Evolutionary conservation across 306 rosid genomes (phyloP).

Genomic region (Alnus glutinosa): DNA sequence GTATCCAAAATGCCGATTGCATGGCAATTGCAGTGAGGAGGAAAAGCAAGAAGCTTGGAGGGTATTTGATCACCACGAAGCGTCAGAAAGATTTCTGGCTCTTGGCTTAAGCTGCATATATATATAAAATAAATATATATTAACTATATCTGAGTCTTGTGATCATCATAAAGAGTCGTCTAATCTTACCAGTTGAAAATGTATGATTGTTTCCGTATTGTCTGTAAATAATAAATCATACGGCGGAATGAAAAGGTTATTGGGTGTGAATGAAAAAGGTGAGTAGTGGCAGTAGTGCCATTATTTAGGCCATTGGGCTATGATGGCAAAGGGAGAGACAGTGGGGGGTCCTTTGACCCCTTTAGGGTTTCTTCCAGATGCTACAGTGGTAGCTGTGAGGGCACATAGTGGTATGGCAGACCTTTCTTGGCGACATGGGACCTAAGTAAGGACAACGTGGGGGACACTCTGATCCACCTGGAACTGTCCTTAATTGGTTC

Average conservation of each 20-base stretch:
- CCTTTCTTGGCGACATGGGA: not conserved
- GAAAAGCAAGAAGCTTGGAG: constrained; percentile 79
- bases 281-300: constrained; percentile 31
- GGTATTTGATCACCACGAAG: constrained; percentile 91
- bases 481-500: not conserved
- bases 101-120: constrained; percentile 47
- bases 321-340: constrained; percentile 19
- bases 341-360: not conserved
- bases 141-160: not conserved
- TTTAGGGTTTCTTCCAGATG: constrained; percentile 9
- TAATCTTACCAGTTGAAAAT: not conserved
- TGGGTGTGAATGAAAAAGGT: constrained; percentile 26
- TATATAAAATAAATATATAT: too few relatives aligned
- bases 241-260: constrained; percentile 26
- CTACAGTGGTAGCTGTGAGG: not conserved
- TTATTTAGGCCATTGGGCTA: constrained; percentile 29
- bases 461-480: constrained; percentile 6
- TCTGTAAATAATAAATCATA: constrained; percentile 47
- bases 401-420: constrained; percentile 18
- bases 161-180: not conserved
- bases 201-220: constrained; percentile 33
- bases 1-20: constrained; percentile 86
- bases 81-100: constrained; percentile 99
- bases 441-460: not conserved
- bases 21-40: constrained; percentile 95